phyloP scores from a whole-genome alignment of 768 basidiomycete species.

The Termitomyces sp. region DNA sequence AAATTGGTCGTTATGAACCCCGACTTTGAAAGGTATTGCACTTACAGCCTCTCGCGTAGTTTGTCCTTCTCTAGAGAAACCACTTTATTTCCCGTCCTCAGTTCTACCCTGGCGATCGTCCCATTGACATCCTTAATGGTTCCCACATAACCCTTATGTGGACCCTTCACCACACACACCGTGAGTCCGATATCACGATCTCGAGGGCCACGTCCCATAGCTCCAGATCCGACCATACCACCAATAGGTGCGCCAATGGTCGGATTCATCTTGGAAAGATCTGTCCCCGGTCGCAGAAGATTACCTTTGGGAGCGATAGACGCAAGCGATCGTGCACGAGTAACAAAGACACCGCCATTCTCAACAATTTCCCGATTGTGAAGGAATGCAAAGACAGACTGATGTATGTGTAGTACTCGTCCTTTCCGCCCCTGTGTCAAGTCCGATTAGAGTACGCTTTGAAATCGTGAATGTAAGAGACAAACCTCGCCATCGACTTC shows the following conservation, averaged over 20 bases:
- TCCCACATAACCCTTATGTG: constrained; percentile 88
- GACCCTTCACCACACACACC: constrained; percentile 81
- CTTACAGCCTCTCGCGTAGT: constrained; percentile 69
- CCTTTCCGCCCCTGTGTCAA: constrained; percentile 74
- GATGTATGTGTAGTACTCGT: constrained; percentile 88
- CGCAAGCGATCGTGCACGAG: constrained; percentile 75
- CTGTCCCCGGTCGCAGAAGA: constrained; percentile 59
- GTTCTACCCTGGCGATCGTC: constrained; percentile 79
- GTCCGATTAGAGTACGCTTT: constrained; percentile 4
- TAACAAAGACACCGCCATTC: constrained; percentile 94
- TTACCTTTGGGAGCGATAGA: constrained; percentile 87
- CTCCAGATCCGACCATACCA: constrained; percentile 78
- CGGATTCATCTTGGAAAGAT: constrained; percentile 92
- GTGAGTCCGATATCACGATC: constrained; percentile 79
- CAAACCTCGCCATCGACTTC: constrained; percentile 86
- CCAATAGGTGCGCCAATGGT: constrained; percentile 60
- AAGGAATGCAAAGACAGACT: constrained; percentile 91
- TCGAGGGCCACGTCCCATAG: constrained; percentile 74
- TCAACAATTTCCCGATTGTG: constrained; percentile 89
- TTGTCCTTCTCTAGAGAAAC: constrained; percentile 84
- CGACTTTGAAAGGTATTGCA: constrained; percentile 10
- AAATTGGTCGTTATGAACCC: not conserved
- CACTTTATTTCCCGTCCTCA: constrained; percentile 85
- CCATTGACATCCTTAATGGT: constrained; percentile 96
- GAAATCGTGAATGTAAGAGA: constrained; percentile 4